Conservation (phyloP, 306 rosid genomes). For the Fragaria iinumae region DNA sequence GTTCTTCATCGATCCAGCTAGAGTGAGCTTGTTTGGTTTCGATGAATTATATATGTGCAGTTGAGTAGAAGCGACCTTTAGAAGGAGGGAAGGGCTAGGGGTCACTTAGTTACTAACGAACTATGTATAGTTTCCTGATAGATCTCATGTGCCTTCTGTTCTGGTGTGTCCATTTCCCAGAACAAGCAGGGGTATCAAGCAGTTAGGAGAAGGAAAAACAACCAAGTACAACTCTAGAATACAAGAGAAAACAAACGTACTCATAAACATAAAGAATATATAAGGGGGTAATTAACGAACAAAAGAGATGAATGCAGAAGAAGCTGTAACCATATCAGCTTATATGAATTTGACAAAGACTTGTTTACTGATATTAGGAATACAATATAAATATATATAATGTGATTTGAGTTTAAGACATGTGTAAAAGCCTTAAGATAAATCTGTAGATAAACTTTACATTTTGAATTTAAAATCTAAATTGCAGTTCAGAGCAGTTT, state of each 20-base stretch:
- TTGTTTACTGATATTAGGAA: too few species aligned
- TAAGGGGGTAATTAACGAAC: background rate
- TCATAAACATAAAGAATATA: background rate
- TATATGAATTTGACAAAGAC: too few species aligned
- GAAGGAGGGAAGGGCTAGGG: background rate
- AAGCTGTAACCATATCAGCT: too few species aligned
- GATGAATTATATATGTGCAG: background rate
- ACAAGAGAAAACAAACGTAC: background rate
- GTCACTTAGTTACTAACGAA: too few species aligned
- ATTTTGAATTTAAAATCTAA: too few species aligned
- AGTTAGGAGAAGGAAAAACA: background rate
- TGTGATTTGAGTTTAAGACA: too few species aligned
- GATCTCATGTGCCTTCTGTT: background rate
- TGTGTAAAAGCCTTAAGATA: too few species aligned
- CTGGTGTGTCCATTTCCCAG: constrained; percentile 4
- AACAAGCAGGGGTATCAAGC: background rate
- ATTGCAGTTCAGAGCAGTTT: too few species aligned
- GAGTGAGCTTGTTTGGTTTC: background rate
- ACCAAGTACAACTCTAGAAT: background rate
- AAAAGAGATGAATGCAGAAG: background rate
- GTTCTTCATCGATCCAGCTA: background rate
- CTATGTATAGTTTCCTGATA: background rate
- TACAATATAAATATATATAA: too few species aligned
- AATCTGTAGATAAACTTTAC: too few species aligned
- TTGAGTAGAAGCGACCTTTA: background rate